Conservation (phyloP, 164 flowering plant species). For the Buxus sempervirens region DNA sequence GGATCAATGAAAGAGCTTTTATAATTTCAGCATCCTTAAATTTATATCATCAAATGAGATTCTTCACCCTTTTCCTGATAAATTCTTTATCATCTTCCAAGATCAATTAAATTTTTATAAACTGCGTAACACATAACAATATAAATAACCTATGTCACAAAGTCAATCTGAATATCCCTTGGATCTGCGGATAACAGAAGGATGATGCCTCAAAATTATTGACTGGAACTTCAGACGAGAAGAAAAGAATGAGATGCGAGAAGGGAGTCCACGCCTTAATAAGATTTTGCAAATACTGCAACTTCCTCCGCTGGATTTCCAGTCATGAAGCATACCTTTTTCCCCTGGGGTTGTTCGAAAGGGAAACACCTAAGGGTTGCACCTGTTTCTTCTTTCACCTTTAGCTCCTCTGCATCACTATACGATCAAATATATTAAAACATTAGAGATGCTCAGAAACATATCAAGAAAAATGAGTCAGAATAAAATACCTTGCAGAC, state of each 20-base stretch:
- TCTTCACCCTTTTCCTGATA: background rate
- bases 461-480: background rate
- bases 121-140: background rate
- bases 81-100: background rate
- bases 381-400: constrained; percentile 91
- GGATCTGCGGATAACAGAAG: background rate
- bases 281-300: constrained; percentile 81
- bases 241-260: background rate
- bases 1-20: no score
- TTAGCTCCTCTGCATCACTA: constrained; percentile 76
- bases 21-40: no score
- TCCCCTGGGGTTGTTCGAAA: constrained; percentile 74
- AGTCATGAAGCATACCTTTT: constrained; percentile 76
- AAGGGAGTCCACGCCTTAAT: constrained; percentile 23
- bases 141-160: background rate
- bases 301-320: constrained; percentile 77
- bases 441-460: background rate
- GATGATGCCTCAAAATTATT: background rate
- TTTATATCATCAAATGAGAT: background rate
- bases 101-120: no score
- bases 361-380: constrained; percentile 93
- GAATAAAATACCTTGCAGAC: constrained; percentile 68
- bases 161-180: background rate
- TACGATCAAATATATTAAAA: constrained; percentile 1
- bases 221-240: background rate